Percentiles rank a stretch among this genome's conserved stretches.
Conservation (phyloP, 495 filamentous ascomycete species). For the Massariosphaeria phaeospora region DNA sequence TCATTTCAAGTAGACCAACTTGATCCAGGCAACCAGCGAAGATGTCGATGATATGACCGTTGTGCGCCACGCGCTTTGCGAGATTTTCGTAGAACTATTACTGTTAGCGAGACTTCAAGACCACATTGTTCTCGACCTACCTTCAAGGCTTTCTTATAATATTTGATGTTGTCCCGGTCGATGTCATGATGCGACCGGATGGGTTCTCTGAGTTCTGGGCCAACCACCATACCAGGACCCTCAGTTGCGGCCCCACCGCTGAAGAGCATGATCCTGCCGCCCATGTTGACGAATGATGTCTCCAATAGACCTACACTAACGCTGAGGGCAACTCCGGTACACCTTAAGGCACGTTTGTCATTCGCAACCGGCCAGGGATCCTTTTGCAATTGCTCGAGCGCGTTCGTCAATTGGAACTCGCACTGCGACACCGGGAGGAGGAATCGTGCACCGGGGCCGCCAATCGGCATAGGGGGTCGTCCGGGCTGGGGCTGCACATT, state of each 20-base stretch:
- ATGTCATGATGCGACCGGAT: slow-evolving; percentile 99
- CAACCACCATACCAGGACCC: slow-evolving; percentile 94
- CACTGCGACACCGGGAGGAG: slow-evolving; percentile 91
- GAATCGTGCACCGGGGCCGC: slow-evolving; percentile 81
- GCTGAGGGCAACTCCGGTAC: slow-evolving; percentile 92
- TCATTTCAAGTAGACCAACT: slow-evolving; percentile 98
- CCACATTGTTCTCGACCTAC: slow-evolving; percentile 44
- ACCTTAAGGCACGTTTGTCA: slow-evolving; percentile 85
- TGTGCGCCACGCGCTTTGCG: slow-evolving; percentile 93
- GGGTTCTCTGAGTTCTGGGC: slow-evolving; percentile 92
- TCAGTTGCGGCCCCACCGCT: slow-evolving; percentile 93
- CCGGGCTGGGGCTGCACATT: slow-evolving; percentile 76
- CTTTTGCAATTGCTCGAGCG: slow-evolving; percentile 92
- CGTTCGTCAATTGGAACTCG: slow-evolving; percentile 97
- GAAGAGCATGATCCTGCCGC: slow-evolving; percentile 95
- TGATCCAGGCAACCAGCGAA: slow-evolving; percentile 98
- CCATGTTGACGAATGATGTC: slow-evolving; percentile 90
- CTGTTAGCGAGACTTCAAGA: slow-evolving; percentile 26
- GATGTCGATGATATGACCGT: slow-evolving; percentile 95
- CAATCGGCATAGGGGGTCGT: slow-evolving; percentile 57
- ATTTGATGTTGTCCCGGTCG: slow-evolving; percentile 97
- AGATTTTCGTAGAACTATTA: slow-evolving; percentile 92
- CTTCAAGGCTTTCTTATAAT: slow-evolving; percentile 99
- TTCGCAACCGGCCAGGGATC: slow-evolving; percentile 98
- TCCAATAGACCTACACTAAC: slow-evolving; percentile 92